Percentiles rank a stretch among this genome's conserved stretches.
phyloP scores from a whole-genome alignment of 2,329 filamentous ascomycete species.

The Lachnellula willkommii region DNA sequence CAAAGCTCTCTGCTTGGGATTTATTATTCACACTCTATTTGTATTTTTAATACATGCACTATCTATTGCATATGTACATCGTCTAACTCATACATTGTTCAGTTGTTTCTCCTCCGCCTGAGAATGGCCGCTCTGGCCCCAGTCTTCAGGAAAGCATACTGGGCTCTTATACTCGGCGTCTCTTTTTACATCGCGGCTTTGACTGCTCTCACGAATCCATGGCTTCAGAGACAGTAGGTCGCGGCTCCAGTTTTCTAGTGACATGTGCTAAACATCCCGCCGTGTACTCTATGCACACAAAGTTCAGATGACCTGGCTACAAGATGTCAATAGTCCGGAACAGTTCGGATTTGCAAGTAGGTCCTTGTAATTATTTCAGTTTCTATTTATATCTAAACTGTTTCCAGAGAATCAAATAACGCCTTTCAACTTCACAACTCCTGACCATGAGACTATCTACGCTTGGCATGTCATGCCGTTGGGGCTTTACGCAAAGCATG shows the following conservation, averaged over 20 bases:
- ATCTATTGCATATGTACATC: neutral
- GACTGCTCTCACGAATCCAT: slow-evolving; percentile 59
- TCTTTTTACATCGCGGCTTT: slow-evolving; percentile 63
- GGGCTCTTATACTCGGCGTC: slow-evolving; percentile 53
- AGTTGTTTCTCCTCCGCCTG: neutral
- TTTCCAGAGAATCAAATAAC: slow-evolving; percentile 74
- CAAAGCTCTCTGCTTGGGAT: neutral
- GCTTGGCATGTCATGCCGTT: slow-evolving; percentile 88
- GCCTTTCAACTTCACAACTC: slow-evolving; percentile 70
- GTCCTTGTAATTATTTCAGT: slow-evolving; percentile 21
- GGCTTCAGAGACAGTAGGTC: slow-evolving; percentile 74
- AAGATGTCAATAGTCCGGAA: slow-evolving; percentile 70
- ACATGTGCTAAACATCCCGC: slow-evolving; percentile 5
- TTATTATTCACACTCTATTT: neutral
- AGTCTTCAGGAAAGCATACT: slow-evolving; percentile 42
- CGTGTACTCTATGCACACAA: slow-evolving; percentile 78
- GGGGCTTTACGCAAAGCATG: slow-evolving; percentile 67
- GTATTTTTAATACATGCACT: neutral
- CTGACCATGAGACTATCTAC: slow-evolving; percentile 73
- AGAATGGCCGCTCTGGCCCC: slow-evolving; percentile 33
- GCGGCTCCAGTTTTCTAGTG: neutral
- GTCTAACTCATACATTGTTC: neutral
- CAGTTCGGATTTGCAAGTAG: slow-evolving; percentile 80
- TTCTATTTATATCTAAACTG: neutral
- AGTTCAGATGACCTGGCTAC: slow-evolving; percentile 65